Evolutionary conservation across 164 flowering plant genomes (phyloP).

Genomic region (Umbilicus rupestris): DNA sequence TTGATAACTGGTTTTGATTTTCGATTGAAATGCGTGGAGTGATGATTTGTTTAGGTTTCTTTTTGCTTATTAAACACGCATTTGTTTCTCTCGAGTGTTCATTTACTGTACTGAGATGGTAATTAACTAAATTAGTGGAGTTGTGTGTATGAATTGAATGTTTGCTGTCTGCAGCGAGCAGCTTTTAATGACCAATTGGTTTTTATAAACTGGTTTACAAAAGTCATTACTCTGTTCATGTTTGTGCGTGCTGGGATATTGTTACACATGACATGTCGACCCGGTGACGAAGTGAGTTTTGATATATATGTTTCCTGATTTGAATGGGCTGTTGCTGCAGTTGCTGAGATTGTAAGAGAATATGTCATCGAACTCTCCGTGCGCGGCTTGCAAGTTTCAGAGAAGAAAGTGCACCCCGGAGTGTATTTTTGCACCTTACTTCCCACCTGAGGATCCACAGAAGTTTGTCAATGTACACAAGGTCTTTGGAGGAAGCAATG

Average conservation of each 20-base stretch:
- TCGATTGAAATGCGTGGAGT: neutral
- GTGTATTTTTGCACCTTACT: slow-evolving; percentile 5
- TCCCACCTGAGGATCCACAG: slow-evolving; percentile 7
- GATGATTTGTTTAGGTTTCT: too few species aligned
- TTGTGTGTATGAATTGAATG: neutral
- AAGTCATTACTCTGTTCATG: too few species aligned
- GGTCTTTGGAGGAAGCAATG: slow-evolving; percentile 8
- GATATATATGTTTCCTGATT: too few species aligned
- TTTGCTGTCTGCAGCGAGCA: too few species aligned
- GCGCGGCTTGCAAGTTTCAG: slow-evolving; percentile 7
- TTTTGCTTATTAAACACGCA: neutral
- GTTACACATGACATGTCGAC: too few species aligned
- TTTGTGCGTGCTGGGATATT: too few species aligned
- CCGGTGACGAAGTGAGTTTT: too few species aligned
- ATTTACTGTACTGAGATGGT: neutral
- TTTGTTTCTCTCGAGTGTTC: neutral
- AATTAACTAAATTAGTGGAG: neutral
- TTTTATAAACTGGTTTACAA: too few species aligned
- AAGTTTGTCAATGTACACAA: slow-evolving; percentile 6
- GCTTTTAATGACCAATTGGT: too few species aligned
- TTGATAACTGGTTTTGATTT: neutral
- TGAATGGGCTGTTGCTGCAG: neutral
- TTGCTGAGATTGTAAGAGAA: neutral
- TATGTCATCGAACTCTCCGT: slow-evolving; percentile 7
- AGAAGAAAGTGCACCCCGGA: slow-evolving; percentile 8